A percentile compares a stretch with the other conserved stretches of the same genome.
phyloP scores from a whole-genome alignment of 495 filamentous ascomycete genomes.

The Penicillium crystallinum region DNA sequence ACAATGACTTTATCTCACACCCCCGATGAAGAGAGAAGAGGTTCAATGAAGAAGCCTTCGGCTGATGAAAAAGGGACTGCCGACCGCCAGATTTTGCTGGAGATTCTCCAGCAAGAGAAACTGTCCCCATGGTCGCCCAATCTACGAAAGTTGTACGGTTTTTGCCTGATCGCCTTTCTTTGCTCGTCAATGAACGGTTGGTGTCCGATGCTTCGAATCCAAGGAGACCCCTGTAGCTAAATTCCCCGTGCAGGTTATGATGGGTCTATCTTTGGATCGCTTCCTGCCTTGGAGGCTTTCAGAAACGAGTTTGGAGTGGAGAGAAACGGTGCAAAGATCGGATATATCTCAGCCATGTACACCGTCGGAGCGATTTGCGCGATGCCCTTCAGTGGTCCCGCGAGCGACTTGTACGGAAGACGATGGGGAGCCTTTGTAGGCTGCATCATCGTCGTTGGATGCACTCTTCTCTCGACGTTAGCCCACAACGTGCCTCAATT shows the following conservation, averaged over 20 bases:
- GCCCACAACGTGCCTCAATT: conserved; percentile 44
- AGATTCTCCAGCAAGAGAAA: conserved; percentile 6
- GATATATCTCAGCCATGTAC: conserved; percentile 53
- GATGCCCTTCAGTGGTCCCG: conserved; percentile 53
- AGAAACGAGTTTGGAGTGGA: conserved; percentile 29
- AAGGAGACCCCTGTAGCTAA: neutral
- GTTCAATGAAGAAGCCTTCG: no score
- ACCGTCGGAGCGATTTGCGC: conserved; percentile 54
- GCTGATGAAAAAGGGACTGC: no score
- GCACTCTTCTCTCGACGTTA: conserved; percentile 46
- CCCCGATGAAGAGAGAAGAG: no score
- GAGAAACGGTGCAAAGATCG: conserved; percentile 30
- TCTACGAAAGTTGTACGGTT: conserved; percentile 6
- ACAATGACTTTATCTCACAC: no score
- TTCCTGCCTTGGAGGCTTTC: conserved; percentile 28
- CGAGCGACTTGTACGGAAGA: conserved; percentile 53
- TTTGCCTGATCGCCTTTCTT: conserved; percentile 12
- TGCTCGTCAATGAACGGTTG: conserved; percentile 14
- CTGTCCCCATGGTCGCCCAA: conserved; percentile 13
- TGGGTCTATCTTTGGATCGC: conserved; percentile 38
- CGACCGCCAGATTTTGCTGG: conserved; percentile 8
- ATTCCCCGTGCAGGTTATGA: conserved; percentile 34
- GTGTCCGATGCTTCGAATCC: neutral
- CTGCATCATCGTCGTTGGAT: conserved; percentile 49
- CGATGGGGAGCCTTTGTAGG: conserved; percentile 58